phyloP scores from a whole-genome alignment of 805 yeast genomes.

The Candida lessepsii region DNA sequence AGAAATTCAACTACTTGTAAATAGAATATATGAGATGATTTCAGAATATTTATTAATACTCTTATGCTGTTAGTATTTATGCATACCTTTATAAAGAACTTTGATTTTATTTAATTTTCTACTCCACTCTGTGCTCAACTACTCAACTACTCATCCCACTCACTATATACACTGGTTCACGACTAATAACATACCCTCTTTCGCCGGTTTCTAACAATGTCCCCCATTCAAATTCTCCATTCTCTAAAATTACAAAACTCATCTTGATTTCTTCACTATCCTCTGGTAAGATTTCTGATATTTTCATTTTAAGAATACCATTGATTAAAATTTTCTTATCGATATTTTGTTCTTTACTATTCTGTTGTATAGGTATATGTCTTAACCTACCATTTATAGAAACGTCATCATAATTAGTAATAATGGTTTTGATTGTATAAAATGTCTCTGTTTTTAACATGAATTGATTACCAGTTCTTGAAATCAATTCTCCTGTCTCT shows the following conservation, averaged over 20 bases:
- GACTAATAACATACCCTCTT: slow-evolving; percentile 17
- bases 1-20: neutral
- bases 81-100: too few species aligned
- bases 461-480: slow-evolving; percentile 28
- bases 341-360: slow-evolving; percentile 17
- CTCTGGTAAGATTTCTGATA: slow-evolving; percentile 44
- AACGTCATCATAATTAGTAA: slow-evolving; percentile 47
- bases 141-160: too few species aligned
- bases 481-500: slow-evolving; percentile 9
- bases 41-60: too few species aligned
- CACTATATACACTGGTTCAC: slow-evolving; percentile 35
- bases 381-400: slow-evolving; percentile 56
- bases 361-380: slow-evolving; percentile 37
- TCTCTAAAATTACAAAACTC: slow-evolving; percentile 65
- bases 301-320: slow-evolving; percentile 65
- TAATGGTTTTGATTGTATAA: slow-evolving; percentile 47
- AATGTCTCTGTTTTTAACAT: slow-evolving; percentile 46
- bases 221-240: slow-evolving; percentile 85
- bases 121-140: too few species aligned
- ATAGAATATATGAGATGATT: neutral
- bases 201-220: slow-evolving; percentile 26
- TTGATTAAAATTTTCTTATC: slow-evolving; percentile 66
- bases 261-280: slow-evolving; percentile 42
- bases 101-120: too few species aligned
- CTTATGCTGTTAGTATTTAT: slow-evolving; percentile 15